Percentiles rank a stretch among this genome's conserved stretches.
phyloP scores from a whole-genome alignment of 2,329 filamentous ascomycete genomes.

The Microdochium nivale region DNA sequence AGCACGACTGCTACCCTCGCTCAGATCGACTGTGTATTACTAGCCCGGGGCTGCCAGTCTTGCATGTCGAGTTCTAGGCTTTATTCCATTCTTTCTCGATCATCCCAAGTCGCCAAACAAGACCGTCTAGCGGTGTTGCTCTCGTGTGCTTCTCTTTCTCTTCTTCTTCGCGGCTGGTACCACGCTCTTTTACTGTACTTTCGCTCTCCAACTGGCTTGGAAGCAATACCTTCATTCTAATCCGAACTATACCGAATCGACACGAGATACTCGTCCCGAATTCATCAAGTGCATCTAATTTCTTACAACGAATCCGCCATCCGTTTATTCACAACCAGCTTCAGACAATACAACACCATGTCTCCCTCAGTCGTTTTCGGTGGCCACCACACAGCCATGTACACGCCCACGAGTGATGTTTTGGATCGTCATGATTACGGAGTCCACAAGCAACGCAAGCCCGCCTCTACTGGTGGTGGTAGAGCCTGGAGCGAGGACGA shows the following conservation, averaged over 20 bases:
- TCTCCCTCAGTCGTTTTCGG: constrained; percentile 40
- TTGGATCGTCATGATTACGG: constrained; percentile 51
- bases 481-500: constrained; percentile 82
- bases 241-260: background rate
- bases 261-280: no score
- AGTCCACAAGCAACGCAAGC: constrained; percentile 57
- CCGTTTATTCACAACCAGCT: background rate
- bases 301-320: background rate
- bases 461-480: constrained; percentile 63
- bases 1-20: background rate
- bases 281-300: background rate
- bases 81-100: background rate
- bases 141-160: background rate
- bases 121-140: background rate
- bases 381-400: constrained; percentile 30
- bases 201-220: background rate
- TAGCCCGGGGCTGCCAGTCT: background rate
- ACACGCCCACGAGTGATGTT: constrained; percentile 43
- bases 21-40: background rate
- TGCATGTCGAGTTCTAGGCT: background rate
- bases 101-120: background rate
- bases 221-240: background rate
- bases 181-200: background rate
- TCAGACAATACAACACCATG: constrained; percentile 26
- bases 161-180: constrained; percentile 1